A percentile compares a stretch with the other conserved stretches of the same genome.
phyloP scores from a whole-genome alignment of 352 stramenopile genomes.

The Phytophthora cactorum region DNA sequence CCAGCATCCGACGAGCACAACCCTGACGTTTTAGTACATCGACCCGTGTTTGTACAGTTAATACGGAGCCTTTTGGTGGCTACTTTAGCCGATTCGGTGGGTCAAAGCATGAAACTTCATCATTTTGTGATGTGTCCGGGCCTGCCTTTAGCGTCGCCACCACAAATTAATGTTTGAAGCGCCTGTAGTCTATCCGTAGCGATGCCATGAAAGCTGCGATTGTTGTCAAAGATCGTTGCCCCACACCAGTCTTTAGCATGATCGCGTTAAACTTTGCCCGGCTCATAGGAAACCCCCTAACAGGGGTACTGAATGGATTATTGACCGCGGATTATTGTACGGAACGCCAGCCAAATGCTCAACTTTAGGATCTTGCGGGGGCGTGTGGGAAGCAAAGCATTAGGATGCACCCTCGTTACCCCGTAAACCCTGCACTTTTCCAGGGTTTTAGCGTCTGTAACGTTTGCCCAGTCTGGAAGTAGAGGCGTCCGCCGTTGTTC shows the following conservation, averaged over 20 bases:
- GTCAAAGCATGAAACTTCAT: conserved; percentile 13
- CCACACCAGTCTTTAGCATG: conserved; percentile 1
- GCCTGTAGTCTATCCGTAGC: conserved; percentile 18
- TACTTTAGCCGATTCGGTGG: conserved; percentile 19
- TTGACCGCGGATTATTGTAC: conserved; percentile 5
- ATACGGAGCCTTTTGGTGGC: conserved; percentile 2
- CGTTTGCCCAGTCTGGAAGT: conserved; percentile 10
- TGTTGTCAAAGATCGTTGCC: conserved; percentile 4
- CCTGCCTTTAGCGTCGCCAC: conserved; percentile 8
- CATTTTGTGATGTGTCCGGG: conserved; percentile 11
- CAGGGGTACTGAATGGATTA: not conserved
- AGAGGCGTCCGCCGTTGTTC: conserved; percentile 8
- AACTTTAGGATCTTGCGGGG: conserved; percentile 19
- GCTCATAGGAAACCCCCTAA: conserved; percentile 20
- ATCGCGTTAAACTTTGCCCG: conserved; percentile 24
- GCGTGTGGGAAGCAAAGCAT: conserved; percentile 22
- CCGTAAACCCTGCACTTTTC: conserved; percentile 7
- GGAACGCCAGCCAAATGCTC: conserved; percentile 1
- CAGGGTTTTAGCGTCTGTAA: conserved; percentile 15
- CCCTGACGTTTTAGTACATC: conserved; percentile 5
- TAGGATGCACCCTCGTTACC: conserved; percentile 17
- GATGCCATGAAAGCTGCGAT: conserved; percentile 22
- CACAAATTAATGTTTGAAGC: conserved; percentile 25
- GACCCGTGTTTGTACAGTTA: not conserved
- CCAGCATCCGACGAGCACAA: not conserved